Percentiles rank a stretch among this genome's conserved stretches.
These are phyloP conservation scores for Monilinia fructigena DNA, from an alignment of 2,329 filamentous ascomycete species.

Conservation along the genomic window DNA sequence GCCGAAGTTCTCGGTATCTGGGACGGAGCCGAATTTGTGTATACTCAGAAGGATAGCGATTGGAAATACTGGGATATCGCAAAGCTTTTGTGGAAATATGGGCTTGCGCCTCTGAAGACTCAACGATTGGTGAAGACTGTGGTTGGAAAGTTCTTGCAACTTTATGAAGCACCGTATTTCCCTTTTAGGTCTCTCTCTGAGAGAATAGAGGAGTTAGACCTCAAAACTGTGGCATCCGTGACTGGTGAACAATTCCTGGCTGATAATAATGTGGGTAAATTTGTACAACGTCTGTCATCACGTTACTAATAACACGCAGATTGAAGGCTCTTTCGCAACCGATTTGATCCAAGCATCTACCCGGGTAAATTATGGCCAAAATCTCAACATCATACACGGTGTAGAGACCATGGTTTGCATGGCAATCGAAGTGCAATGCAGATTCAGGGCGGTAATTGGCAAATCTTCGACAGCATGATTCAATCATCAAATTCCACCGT, in stretches of 20 bases:
- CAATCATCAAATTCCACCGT: constrained; percentile 60
- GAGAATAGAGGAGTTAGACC: constrained; percentile 63
- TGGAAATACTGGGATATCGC: constrained; percentile 76
- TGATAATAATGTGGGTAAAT: constrained; percentile 54
- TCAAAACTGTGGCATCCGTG: constrained; percentile 63
- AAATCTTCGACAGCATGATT: constrained; percentile 85
- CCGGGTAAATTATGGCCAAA: constrained; percentile 91
- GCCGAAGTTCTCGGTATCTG: constrained; percentile 69
- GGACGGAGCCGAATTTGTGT: constrained; percentile 76
- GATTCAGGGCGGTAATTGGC: constrained; percentile 86
- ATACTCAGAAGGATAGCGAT: constrained; percentile 57
- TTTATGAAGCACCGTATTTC: constrained; percentile 81
- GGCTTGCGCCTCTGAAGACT: constrained; percentile 71
- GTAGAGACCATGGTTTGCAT: constrained; percentile 87
- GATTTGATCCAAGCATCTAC: constrained; percentile 90
- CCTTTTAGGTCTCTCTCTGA: constrained; percentile 77
- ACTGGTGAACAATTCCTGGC: constrained; percentile 74
- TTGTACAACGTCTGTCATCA: not conserved
- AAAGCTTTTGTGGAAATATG: constrained; percentile 84
- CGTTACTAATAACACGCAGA: constrained; percentile 42
- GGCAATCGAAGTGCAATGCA: constrained; percentile 78
- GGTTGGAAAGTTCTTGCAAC: constrained; percentile 69
- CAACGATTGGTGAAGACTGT: constrained; percentile 69
- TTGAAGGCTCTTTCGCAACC: constrained; percentile 65
- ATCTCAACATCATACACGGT: constrained; percentile 81